Percentiles rank a stretch among this genome's conserved stretches.
Conservation (phyloP, 345 rosid genomes). For the Citrus mangshanensis region DNA sequence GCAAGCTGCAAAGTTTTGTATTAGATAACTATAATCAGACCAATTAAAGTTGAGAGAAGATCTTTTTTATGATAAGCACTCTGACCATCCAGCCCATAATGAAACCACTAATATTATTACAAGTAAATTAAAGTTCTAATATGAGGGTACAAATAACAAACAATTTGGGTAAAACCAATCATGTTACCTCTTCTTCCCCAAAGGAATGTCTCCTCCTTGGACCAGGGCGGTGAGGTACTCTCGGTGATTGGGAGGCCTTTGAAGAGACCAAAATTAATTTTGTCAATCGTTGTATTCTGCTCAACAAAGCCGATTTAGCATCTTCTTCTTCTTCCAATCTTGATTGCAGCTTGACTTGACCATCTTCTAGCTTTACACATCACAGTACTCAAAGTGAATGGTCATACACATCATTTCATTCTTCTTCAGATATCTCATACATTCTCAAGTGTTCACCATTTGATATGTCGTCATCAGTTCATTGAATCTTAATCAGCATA, state of each 20-base stretch:
- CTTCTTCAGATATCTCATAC: not conserved
- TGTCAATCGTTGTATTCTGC: constrained; percentile 91
- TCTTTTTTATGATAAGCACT: not conserved
- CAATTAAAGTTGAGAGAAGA: constrained; percentile 20
- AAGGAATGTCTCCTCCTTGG: constrained; percentile 98
- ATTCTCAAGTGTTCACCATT: not conserved
- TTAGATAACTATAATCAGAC: constrained; percentile 19
- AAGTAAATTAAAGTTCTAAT: constrained; percentile 9
- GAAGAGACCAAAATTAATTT: constrained; percentile 95
- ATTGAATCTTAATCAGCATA: not conserved
- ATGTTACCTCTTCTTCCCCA: constrained; percentile 97
- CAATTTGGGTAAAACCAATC: constrained; percentile 6
- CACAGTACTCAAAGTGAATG: constrained; percentile 26
- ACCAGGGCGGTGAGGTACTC: constrained; percentile 64
- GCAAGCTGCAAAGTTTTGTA: constrained; percentile 63
- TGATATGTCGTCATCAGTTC: not conserved
- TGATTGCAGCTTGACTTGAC: constrained; percentile 89
- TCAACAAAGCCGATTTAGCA: constrained; percentile 93
- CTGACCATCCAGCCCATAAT: not conserved
- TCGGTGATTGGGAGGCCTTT: constrained; percentile 73
- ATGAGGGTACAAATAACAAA: not conserved
- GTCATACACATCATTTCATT: constrained; percentile 15
- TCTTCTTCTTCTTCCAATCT: constrained; percentile 99
- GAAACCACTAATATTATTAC: not conserved
- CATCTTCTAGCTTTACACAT: constrained; percentile 85